A percentile compares a stretch with the other conserved stretches of the same genome.
Evolutionary conservation across 495 filamentous ascomycete genomes (phyloP).

Genomic region (Tuber aestivum): DNA sequence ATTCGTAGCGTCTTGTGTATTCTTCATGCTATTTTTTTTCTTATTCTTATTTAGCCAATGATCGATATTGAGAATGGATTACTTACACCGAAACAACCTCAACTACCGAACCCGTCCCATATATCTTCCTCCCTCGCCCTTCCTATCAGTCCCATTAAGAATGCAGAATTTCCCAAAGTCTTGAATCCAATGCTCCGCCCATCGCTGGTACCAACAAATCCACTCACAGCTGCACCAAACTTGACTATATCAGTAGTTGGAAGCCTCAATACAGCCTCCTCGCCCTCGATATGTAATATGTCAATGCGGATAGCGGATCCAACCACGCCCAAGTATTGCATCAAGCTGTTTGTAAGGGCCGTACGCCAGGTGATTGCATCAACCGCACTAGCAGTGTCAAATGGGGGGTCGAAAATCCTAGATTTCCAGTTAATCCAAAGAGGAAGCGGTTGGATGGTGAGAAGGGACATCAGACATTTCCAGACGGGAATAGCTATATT

Average conservation of each 20-base stretch:
- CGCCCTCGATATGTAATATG: conserved; percentile 59
- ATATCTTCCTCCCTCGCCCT: conserved; percentile 34
- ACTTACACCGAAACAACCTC: neutral
- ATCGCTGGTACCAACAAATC: conserved; percentile 31
- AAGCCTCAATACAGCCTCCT: conserved; percentile 66
- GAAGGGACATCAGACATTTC: conserved; percentile 34
- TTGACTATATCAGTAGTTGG: conserved; percentile 59
- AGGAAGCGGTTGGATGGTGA: neutral
- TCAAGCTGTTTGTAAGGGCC: conserved; percentile 65
- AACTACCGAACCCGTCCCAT: conserved; percentile 12
- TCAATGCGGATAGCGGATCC: conserved; percentile 75
- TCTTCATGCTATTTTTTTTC: neutral
- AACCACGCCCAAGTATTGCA: conserved; percentile 71
- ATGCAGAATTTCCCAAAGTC: conserved; percentile 31
- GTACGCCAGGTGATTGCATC: conserved; percentile 70
- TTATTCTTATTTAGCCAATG: neutral
- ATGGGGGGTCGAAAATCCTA: conserved; percentile 40
- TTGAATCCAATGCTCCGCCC: conserved; percentile 29
- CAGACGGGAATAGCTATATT: conserved; percentile 38
- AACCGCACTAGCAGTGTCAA: conserved; percentile 43
- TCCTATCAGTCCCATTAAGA: conserved; percentile 42
- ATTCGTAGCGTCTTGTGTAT: conserved; percentile 6
- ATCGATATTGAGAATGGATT: neutral
- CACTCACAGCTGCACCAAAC: conserved; percentile 54
- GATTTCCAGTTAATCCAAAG: conserved; percentile 4